Base-by-base conservation (phyloP, 139 green algal genomes). In the Volvox africanus region DNA sequence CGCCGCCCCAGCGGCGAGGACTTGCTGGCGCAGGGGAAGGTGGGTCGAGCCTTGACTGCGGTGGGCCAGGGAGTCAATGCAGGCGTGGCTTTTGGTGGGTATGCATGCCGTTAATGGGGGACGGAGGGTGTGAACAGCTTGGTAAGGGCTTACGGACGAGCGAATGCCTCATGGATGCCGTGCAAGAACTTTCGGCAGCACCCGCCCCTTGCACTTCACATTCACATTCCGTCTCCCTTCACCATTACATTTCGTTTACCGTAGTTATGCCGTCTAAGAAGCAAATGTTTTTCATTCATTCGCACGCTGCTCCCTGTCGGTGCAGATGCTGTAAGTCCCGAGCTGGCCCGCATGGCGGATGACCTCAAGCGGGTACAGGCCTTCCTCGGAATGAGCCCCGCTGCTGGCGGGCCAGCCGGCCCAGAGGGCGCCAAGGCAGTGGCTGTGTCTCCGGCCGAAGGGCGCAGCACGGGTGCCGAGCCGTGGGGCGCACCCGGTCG, bases 351-450 rank as follows among this genome's bases (percentile, higher is more conserved):
- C 3, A 69, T 89, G n/a, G 69, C 68, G 26, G 84, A 89, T 71
- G 84, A 89, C 28, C n/a, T 89, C 37, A 75, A 75, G 19, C 65
- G 65, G 9, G 65, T 88, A 26, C 84, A 89, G n/a, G 33, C 68
- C 37, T 89, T 82, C 84, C 68, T 89, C n/a, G 36, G 36, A 69
- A 82, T 89, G 84, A 24, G 12, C n/a, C 84, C 68, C 1, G 33
- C 84, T 14, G 22, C 37, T 9, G 37, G 28, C 28, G 37, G 37
- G 37, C 17, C 86, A 3, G 20, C 44, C 20, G 68, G 62, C 28
- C 32, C 28, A 26, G 84, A 37, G 26, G 84, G 36, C 11, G 44
- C n/a, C 24, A 24, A 24, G 44, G 14, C 17, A 67, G 67, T 35
- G 32, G 68, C 36, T 17, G 28, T 30, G 36, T 20, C 85, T 50